Evolutionary conservation across 208 protist genomes (phyloP).

Genomic region (Acanthamoeba sp.): DNA sequence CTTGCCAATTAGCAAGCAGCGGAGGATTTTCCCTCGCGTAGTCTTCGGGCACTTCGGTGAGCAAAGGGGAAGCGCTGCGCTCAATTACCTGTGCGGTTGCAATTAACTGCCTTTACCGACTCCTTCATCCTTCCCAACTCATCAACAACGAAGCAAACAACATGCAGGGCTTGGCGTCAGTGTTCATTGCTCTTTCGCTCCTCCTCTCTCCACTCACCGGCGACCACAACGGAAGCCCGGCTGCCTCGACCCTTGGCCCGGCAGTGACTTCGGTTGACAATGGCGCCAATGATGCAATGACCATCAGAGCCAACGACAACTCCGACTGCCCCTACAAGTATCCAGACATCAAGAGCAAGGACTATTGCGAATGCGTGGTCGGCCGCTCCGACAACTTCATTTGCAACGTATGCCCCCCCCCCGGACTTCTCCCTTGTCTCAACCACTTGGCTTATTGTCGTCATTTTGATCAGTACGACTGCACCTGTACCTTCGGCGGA

Average conservation of each 20-base stretch:
- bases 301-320: not conserved
- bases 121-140: not conserved
- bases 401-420: not conserved
- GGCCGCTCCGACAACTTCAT: constrained; percentile 35
- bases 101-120: too few species aligned
- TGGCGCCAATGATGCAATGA: not conserved
- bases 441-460: not conserved
- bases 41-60: too few species aligned
- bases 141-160: not conserved
- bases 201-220: not conserved
- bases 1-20: too few species aligned
- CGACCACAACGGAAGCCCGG: not conserved
- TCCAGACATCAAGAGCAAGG: not conserved
- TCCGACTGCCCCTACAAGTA: not conserved
- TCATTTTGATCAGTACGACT: not conserved
- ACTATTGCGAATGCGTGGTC: constrained; percentile 1
- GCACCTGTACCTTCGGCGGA: not conserved
- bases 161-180: not conserved
- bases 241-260: too few species aligned
- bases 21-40: too few species aligned
- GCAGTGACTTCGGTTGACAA: not conserved
- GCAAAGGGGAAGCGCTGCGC: too few species aligned
- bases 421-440: not conserved
- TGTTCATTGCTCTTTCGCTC: not conserved
- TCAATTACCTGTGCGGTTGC: too few species aligned